These are phyloP conservation scores for Papiliotrema flavescens DNA, from an alignment of 1,284 basidiomycete genomes.

Conservation along the genomic window DNA sequence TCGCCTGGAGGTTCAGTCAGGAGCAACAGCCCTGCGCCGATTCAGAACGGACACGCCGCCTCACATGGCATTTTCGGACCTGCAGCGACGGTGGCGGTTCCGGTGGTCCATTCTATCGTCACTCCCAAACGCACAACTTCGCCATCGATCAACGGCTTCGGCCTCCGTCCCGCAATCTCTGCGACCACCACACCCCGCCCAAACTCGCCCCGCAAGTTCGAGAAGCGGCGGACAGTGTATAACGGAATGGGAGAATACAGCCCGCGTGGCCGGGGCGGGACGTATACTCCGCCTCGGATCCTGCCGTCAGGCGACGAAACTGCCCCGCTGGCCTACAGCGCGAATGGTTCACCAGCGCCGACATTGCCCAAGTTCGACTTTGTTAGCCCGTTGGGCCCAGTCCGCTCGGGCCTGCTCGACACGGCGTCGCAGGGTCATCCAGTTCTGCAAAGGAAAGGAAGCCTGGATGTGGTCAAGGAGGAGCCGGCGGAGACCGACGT, in stretches of 20 bases:
- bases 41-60: no score
- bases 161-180: slow-evolving; percentile 31
- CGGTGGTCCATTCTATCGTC: neutral
- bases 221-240: slow-evolving; percentile 28
- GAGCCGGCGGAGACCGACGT: slow-evolving; percentile 13
- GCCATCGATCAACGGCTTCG: slow-evolving; percentile 16
- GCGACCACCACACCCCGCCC: slow-evolving; percentile 19
- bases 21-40: neutral
- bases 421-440: slow-evolving; percentile 4
- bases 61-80: slow-evolving; percentile 4
- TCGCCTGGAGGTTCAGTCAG: neutral
- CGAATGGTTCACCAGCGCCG: slow-evolving; percentile 21
- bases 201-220: slow-evolving; percentile 33
- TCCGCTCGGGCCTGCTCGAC: slow-evolving; percentile 18
- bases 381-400: slow-evolving; percentile 37
- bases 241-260: slow-evolving; percentile 31
- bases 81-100: neutral
- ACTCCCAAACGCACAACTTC: slow-evolving; percentile 4
- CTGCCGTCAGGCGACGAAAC: slow-evolving; percentile 43
- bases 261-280: slow-evolving; percentile 29
- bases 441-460: slow-evolving; percentile 3
- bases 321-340: slow-evolving; percentile 16
- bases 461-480: slow-evolving; percentile 27
- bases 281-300: slow-evolving; percentile 39
- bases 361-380: slow-evolving; percentile 38